Base-by-base conservation (phyloP, 1,284 basidiomycete genomes). In the Coriolopsis trogii region DNA sequence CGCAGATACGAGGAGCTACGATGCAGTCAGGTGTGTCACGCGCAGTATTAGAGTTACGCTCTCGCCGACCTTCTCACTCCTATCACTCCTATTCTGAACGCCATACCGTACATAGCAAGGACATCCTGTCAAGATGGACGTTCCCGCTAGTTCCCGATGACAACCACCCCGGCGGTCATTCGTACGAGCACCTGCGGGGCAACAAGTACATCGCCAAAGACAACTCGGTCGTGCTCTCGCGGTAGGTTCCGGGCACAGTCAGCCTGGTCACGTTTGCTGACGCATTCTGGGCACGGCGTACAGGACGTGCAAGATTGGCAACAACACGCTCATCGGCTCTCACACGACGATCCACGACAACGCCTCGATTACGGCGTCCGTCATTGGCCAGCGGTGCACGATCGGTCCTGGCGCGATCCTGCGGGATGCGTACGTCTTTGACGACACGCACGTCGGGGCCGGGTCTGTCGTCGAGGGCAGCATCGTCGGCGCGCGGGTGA, bases 131-230 rank as follows among this genome's bases (percentile, higher is more conserved):
- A 24, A 79, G 95, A 57, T 96, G 94, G 92, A 91, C 93, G 3
- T 96, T 94, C 73, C 97, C 96, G 1, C 78, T 98, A 16, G 92
- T 95, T 1, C 96, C 96, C 9, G 95, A 97, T 63, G 87, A 95
- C 66, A 93, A 93, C 66, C 85, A 95, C 59, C 93, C 94, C 0
- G 85, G 89, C 9, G 86, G 85, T 8, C 83, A 85, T 47, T 71
- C 82, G 38, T 96, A 95, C 66, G 91, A 95, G 65, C 85, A 94
- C 61, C 79, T 87, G 37, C 81, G 88, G 28, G 93, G 92, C 5
- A 92, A 94, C 70, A 85, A 87, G 60, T 98, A 98, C 69, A 81
- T 95, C 51, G 84, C 93, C 12, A 83, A 84, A 60, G 87, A 85
- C 56, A 80, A 82, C 55, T 80, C 85, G 1, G 89, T 93, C 50